These are phyloP conservation scores for Pseudogymnoascus pannorum DNA, from an alignment of 2,329 filamentous ascomycete species.

Conservation along the genomic window DNA sequence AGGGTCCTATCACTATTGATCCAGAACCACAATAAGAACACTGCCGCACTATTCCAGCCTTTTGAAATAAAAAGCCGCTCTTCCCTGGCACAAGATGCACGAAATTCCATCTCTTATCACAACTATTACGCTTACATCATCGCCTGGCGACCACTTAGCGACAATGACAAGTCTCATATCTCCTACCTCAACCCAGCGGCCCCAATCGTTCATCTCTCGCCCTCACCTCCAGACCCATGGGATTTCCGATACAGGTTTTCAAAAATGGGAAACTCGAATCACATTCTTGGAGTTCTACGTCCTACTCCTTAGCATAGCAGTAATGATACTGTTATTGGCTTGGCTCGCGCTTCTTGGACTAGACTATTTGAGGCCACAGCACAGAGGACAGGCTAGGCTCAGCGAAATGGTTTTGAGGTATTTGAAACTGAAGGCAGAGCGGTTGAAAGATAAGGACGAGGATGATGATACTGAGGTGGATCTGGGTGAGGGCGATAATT, in stretches of 20 bases:
- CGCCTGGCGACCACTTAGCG: too few species aligned
- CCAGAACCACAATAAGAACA: neutral
- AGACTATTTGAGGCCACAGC: neutral
- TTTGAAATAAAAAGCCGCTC: neutral
- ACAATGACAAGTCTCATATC: neutral
- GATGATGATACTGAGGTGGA: neutral
- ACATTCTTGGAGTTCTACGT: neutral
- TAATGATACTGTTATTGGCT: neutral
- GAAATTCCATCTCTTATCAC: neutral
- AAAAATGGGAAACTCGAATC: conserved; percentile 3
- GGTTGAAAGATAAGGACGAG: neutral
- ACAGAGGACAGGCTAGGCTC: neutral
- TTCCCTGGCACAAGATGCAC: neutral
- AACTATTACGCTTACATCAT: neutral
- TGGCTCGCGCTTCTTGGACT: neutral
- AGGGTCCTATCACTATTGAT: neutral
- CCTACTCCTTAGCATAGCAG: neutral
- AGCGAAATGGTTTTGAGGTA: neutral
- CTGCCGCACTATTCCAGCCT: neutral
- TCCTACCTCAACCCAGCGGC: neutral
- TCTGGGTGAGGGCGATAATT: neutral
- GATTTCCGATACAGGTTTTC: neutral
- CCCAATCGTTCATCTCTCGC: neutral
- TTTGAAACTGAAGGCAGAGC: neutral
- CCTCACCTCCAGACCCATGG: neutral